Base-by-base conservation (phyloP, 1,284 basidiomycete species). In the Austroboletus niveus region DNA sequence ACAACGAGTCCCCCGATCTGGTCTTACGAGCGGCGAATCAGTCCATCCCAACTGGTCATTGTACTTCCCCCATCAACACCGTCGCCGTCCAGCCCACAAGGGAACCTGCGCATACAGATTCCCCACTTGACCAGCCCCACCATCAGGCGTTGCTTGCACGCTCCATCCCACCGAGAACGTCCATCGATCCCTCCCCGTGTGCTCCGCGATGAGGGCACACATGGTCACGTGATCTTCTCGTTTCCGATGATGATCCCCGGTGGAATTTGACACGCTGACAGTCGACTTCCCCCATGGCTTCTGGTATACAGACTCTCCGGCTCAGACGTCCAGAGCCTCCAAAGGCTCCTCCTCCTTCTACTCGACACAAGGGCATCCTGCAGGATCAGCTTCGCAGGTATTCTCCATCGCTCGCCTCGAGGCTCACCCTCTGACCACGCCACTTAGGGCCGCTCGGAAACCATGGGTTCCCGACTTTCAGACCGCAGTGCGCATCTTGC, bases 391-490 rank as follows among this genome's bases (percentile, higher is more conserved):
- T 88, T 54, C 79, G 87, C 57, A 81, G 85, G 87, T 84, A 47
- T 52, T 68, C 42, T 43, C 38, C 34, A 17, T 42, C 30, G 42
- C 47, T 27, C 29, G 47, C n/a, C 14, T 24, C 9, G 11, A 11
- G 31, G 40, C 45, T 45, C 31, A 45, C 38, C 52, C 41, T 47
- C 57, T 44, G 54, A 59, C 52, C 49, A 43, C 36, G 15, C 43
- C 29, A 24, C 44, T 30, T 40, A 88, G 87, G 64, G 69, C 85
- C 34, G 80, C 85, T 56, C 81, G 81, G 42, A 80, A 79, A 51
- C 91, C 92, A 75, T 94, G 92, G 85, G 80, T 81, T 49, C 94
- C 94, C 34, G 81, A 82, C 53, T 87, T 94, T 60, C 87, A 85
- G 17, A 74, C 90, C 11, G 94, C 94, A 8, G 75, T 98, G 56